Evolutionary conservation across 805 yeast genomes (phyloP).

Genomic region (Suhomyces xylopsoci): DNA sequence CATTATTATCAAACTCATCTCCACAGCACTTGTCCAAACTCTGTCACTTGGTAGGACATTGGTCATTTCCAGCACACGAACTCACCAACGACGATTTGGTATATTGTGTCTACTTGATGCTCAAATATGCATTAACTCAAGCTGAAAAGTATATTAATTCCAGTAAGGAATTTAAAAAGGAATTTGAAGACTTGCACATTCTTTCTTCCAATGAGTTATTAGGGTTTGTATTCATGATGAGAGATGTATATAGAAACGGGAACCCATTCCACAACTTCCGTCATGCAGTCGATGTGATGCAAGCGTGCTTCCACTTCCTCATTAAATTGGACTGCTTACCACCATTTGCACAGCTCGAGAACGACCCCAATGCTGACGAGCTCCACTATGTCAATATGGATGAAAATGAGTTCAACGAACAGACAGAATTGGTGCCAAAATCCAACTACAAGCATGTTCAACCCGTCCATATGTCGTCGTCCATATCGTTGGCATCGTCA

Average conservation of each 20-base stretch:
- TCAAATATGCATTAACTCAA: constrained; percentile 42
- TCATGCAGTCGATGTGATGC: constrained; percentile 94
- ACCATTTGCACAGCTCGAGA: constrained; percentile 32
- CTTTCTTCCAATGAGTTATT: constrained; percentile 45
- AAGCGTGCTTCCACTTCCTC: constrained; percentile 74
- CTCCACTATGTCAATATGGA: constrained; percentile 11
- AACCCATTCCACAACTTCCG: constrained; percentile 94
- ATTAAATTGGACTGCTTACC: constrained; percentile 41
- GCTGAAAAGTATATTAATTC: constrained; percentile 8
- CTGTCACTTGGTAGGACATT: constrained; percentile 48
- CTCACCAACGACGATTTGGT: constrained; percentile 63
- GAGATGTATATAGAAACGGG: constrained; percentile 78
- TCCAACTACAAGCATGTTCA: background rate
- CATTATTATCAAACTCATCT: constrained; percentile 23
- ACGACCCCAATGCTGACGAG: constrained; percentile 31
- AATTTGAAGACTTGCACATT: constrained; percentile 6
- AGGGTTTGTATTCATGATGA: constrained; percentile 59
- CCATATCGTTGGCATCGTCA: background rate
- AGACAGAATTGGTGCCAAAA: constrained; percentile 3
- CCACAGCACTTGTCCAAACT: constrained; percentile 24
- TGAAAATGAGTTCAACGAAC: background rate
- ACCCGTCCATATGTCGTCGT: background rate
- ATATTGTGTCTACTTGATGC: constrained; percentile 55
- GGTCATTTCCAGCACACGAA: constrained; percentile 73
- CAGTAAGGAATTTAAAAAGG: background rate